Base-by-base conservation (phyloP, 352 stramenopile species). In the Aphanomyces invadans region DNA sequence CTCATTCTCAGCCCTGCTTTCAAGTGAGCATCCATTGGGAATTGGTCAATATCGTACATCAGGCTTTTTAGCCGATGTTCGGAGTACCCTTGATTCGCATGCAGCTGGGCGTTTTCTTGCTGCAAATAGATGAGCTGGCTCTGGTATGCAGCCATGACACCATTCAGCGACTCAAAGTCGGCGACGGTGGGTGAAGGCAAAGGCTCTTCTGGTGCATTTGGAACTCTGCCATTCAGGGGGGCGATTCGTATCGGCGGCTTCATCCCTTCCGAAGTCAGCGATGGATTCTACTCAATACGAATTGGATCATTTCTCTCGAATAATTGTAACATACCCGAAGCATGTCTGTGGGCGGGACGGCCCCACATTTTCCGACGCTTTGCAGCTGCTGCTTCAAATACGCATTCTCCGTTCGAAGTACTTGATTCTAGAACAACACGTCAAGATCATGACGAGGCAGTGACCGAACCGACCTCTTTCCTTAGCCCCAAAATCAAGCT, bases 41-140 rank as follows among this genome's bases (percentile, higher is more conserved):
- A n/a, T n/a, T n/a, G n/a, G n/a, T n/a, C n/a, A n/a, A n/a, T n/a
- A n/a, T 28, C 32, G 28, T 45, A 67, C 60, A 51, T 59, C 7
- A 67, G 29, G 11, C 54, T 55, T 17, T 29, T 46, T 3, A 67
- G 46, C 4, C 60, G 60, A 33, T 67, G 60, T 33, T 67, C 60
- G 3, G 60, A 59, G 32, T 67, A 67, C 26, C 60, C 60, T 29
- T 67, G 45, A 57, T 67, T 67, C 3, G 60, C 60, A 44, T 67
- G 60, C 11, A 90, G 70, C 23, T 75, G 79, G 12, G 86, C 77
- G 59, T 87, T 81, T n/a, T 90, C 77, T 31, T 88, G 75, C 46
- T 87, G 79, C 23, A 90, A 75, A n/a, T 49, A 63, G 5, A 76
- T 33, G 1, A 90, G 61, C 26, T 90, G 82, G 44, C 82, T 90